Percentiles rank a stretch among this genome's conserved stretches.
These are phyloP conservation scores for Lineolata rhizophorae DNA, from an alignment of 495 filamentous ascomycete species.

Conservation along the genomic window DNA sequence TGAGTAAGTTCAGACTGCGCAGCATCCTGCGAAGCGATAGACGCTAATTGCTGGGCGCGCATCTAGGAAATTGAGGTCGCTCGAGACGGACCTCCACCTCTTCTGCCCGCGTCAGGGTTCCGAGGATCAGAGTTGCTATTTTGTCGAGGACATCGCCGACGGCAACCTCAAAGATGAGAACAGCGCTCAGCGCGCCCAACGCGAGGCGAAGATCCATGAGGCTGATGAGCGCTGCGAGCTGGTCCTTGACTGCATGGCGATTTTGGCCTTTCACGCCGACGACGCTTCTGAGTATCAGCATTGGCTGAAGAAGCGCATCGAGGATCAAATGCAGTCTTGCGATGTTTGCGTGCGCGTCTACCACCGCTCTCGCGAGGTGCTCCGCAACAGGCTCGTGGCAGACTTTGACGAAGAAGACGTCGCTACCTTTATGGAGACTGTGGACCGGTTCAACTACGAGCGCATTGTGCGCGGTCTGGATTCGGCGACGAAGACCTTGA, in stretches of 20 bases:
- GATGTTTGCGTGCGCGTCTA: slow-evolving; percentile 63
- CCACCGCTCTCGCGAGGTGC: slow-evolving; percentile 44
- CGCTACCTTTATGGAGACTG: slow-evolving; percentile 1
- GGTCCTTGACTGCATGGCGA: slow-evolving; percentile 38
- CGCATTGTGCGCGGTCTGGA: slow-evolving; percentile 38
- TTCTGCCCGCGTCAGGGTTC: slow-evolving; percentile 17
- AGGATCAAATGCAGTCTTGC: slow-evolving; percentile 40
- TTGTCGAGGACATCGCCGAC: slow-evolving; percentile 19
- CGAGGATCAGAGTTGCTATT: slow-evolving; percentile 11
- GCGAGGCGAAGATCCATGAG: slow-evolving; percentile 19
- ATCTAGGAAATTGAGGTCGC: not conserved
- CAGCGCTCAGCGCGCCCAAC: slow-evolving; percentile 2
- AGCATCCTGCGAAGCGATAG: too few species aligned
- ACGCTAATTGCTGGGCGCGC: too few species aligned
- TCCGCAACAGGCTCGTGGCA: slow-evolving; percentile 37
- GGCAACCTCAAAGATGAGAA: slow-evolving; percentile 1
- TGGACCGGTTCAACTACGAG: slow-evolving; percentile 32
- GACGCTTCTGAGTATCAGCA: slow-evolving; percentile 29
- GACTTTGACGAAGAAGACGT: slow-evolving; percentile 8
- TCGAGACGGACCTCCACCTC: slow-evolving; percentile 15
- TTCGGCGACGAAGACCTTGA: slow-evolving; percentile 25
- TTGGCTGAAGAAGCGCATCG: slow-evolving; percentile 32
- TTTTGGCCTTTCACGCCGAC: slow-evolving; percentile 43
- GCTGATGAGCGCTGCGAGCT: slow-evolving; percentile 29
- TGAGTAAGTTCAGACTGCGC: too few species aligned